Conservation (phyloP, 768 basidiomycete genomes). For the Boletus rubescentipes region DNA sequence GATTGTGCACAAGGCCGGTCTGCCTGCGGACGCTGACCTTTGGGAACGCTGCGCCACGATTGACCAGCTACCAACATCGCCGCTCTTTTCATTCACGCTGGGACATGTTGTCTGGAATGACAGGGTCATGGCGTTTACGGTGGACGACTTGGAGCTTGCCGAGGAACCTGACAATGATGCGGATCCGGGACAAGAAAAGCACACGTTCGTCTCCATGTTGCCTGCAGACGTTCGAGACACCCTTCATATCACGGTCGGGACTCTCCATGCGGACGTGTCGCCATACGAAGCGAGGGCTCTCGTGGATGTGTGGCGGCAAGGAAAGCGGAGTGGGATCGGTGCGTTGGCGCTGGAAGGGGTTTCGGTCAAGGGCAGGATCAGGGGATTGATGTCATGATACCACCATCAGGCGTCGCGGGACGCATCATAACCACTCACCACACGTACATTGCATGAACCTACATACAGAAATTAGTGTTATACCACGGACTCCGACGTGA, state of each 20-base stretch:
- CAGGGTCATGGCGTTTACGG: constrained; percentile 75
- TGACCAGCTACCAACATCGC: constrained; percentile 33
- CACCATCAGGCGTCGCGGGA: neutral
- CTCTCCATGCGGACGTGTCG: constrained; percentile 44
- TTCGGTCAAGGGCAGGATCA: constrained; percentile 32
- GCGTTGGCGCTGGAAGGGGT: constrained; percentile 31
- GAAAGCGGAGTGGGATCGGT: constrained; percentile 29
- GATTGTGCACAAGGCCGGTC: constrained; percentile 67
- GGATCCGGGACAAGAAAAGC: constrained; percentile 36
- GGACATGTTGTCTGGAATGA: constrained; percentile 70
- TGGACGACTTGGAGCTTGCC: constrained; percentile 54
- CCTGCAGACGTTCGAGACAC: constrained; percentile 45
- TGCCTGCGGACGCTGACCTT: constrained; percentile 35
- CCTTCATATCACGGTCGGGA: constrained; percentile 90
- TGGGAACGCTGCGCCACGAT: constrained; percentile 41
- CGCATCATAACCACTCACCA: too few relatives aligned
- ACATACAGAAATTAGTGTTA: neutral
- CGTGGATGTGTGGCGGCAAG: constrained; percentile 53
- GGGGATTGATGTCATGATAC: constrained; percentile 19
- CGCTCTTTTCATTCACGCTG: constrained; percentile 61
- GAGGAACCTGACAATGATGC: constrained; percentile 29
- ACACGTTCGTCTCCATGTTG: constrained; percentile 48
- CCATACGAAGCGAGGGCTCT: constrained; percentile 72
- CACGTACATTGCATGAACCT: neutral
- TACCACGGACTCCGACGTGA: neutral